Percentiles rank a stretch among this genome's conserved stretches.
These are phyloP conservation scores for Dryadomyces sulphureus DNA, from an alignment of 2,329 filamentous ascomycete genomes.

Conservation along the genomic window DNA sequence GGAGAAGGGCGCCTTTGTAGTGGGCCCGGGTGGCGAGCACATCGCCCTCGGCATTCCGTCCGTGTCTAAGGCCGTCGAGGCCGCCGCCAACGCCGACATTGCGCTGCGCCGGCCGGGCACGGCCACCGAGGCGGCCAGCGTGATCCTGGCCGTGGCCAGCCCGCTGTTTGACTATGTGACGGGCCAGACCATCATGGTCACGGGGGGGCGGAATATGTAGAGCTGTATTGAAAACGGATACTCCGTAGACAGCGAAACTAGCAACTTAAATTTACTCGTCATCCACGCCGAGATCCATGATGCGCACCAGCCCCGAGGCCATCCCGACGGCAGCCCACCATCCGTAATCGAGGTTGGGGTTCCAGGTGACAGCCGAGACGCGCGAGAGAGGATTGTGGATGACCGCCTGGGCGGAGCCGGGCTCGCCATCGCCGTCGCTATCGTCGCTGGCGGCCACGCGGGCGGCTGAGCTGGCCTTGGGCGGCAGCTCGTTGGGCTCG, in stretches of 20 bases:
- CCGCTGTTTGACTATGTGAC: conserved; percentile 74
- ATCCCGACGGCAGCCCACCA: conserved; percentile 53
- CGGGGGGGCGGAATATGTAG: conserved; percentile 55
- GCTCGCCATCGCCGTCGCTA: conserved; percentile 12
- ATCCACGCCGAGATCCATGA: conserved; percentile 50
- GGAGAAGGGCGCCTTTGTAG: conserved; percentile 68
- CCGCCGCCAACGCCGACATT: conserved; percentile 49
- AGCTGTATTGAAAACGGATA: neutral
- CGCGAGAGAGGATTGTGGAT: conserved; percentile 49
- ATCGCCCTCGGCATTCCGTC: conserved; percentile 60
- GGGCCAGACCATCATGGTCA: conserved; percentile 78
- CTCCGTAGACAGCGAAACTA: no score
- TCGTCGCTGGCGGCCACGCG: conserved; percentile 11
- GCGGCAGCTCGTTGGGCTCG: conserved; percentile 28
- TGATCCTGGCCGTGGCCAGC: conserved; percentile 64
- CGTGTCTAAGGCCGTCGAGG: conserved; percentile 33
- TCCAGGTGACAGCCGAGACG: conserved; percentile 50
- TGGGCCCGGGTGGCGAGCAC: conserved; percentile 60
- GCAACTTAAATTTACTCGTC: neutral
- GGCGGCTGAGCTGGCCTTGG: conserved; percentile 13
- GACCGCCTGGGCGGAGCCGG: conserved; percentile 18
- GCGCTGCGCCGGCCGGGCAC: conserved; percentile 63
- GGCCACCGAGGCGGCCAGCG: conserved; percentile 65
- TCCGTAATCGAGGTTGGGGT: conserved; percentile 49
- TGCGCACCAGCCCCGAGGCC: conserved; percentile 50